Conservation (phyloP, 2,329 filamentous ascomycete genomes). For the Mycogone perniciosa region DNA sequence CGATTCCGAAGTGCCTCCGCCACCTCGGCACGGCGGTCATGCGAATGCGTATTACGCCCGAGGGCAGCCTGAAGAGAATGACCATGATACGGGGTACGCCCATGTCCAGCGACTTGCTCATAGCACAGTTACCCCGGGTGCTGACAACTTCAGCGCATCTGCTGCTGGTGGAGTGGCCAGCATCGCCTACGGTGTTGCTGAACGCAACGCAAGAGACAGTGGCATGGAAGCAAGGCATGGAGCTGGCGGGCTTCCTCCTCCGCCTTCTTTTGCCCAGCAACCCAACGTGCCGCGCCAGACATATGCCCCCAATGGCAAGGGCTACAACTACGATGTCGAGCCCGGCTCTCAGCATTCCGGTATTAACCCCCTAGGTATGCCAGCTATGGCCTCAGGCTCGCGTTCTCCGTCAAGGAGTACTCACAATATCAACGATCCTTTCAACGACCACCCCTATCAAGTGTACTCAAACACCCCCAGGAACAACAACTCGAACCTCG, state of each 20-base stretch:
- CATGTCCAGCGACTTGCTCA: conserved; percentile 5
- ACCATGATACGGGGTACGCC: conserved; percentile 6
- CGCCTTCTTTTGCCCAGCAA: conserved; percentile 29
- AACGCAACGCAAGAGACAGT: conserved; percentile 57
- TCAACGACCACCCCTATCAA: conserved; percentile 61
- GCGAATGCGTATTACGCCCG: conserved; percentile 1
- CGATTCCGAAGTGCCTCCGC: conserved; percentile 7
- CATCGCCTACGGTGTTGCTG: conserved; percentile 60
- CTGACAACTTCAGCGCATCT: conserved; percentile 59
- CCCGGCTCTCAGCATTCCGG: conserved; percentile 33
- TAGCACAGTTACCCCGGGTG: conserved; percentile 50
- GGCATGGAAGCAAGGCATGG: conserved; percentile 55
- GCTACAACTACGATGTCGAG: conserved; percentile 17
- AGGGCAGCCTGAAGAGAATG: not conserved
- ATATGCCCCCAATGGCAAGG: conserved; percentile 12
- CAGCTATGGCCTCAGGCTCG: conserved; percentile 27
- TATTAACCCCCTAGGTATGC: conserved; percentile 33
- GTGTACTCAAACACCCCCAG: conserved; percentile 42
- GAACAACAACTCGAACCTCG: conserved; percentile 43
- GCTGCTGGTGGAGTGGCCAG: conserved; percentile 62
- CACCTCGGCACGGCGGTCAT: conserved; percentile 3
- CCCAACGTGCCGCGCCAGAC: conserved; percentile 13
- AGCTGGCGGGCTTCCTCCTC: conserved; percentile 30
- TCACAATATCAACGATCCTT: conserved; percentile 37
- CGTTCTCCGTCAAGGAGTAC: conserved; percentile 45